Evolutionary conservation across 2,329 filamentous ascomycete genomes (phyloP).

Genomic region (Lanzia echinophila): DNA sequence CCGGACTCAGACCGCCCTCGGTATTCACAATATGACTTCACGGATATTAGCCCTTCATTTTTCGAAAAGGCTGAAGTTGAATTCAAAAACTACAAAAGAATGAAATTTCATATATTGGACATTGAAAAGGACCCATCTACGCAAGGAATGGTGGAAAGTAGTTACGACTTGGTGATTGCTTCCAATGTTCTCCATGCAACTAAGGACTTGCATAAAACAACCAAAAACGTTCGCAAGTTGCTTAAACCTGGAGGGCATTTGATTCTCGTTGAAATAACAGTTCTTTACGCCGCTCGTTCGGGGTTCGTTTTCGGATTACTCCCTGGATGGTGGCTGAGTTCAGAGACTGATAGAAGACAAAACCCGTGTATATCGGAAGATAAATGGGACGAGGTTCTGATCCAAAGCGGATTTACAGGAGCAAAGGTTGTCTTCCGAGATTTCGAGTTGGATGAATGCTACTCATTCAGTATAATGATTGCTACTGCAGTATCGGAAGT

Average conservation of each 20-base stretch:
- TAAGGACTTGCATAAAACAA: neutral
- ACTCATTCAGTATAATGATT: too few relatives aligned
- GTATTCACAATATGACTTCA: neutral
- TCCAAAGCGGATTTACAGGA: constrained; percentile 13
- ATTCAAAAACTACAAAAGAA: neutral
- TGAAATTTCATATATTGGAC: neutral
- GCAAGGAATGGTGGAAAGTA: neutral
- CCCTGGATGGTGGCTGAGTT: constrained; percentile 34
- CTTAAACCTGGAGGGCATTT: constrained; percentile 1
- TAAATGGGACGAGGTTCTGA: constrained; percentile 15
- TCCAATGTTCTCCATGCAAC: constrained; percentile 1
- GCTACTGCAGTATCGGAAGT: too few relatives aligned
- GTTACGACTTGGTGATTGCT: neutral
- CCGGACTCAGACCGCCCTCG: neutral
- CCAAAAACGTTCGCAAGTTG: neutral
- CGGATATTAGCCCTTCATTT: neutral
- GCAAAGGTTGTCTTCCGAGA: constrained; percentile 11
- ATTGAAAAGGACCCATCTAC: neutral
- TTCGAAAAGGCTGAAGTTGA: neutral
- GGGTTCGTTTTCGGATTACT: constrained; percentile 28
- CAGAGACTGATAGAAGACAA: constrained; percentile 22
- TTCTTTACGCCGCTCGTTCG: neutral
- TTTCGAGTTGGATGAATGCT: too few relatives aligned
- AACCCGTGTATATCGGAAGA: constrained; percentile 12
- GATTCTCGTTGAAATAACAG: neutral